Evolutionary conservation across 2,329 filamentous ascomycete genomes (phyloP).

Genomic region (Talaromyces sp.): DNA sequence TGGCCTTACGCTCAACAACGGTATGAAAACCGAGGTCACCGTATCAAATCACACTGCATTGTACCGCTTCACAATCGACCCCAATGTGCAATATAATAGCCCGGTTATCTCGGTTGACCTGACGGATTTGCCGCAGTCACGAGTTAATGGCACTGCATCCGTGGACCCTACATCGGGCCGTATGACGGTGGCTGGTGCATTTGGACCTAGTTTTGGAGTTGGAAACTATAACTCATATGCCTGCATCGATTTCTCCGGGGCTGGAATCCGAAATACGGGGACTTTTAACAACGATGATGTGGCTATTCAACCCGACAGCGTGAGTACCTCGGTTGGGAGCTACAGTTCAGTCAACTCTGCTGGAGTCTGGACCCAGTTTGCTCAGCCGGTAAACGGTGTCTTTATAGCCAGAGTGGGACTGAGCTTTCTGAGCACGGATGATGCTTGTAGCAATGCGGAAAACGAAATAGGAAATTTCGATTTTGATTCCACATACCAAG

Average conservation of each 20-base stretch:
- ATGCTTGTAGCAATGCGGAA: slow-evolving; percentile 65
- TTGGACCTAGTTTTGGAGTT: slow-evolving; percentile 60
- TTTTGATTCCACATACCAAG: slow-evolving; percentile 50
- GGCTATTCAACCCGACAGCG: slow-evolving; percentile 41
- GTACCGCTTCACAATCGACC: slow-evolving; percentile 58
- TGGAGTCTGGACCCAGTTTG: slow-evolving; percentile 61
- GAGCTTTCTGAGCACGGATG: slow-evolving; percentile 61
- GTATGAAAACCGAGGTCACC: slow-evolving; percentile 62
- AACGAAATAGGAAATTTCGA: slow-evolving; percentile 62
- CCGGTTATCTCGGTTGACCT: slow-evolving; percentile 62
- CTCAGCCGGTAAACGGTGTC: slow-evolving; percentile 44
- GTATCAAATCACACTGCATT: slow-evolving; percentile 60
- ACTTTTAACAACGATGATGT: slow-evolving; percentile 57
- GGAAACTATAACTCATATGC: slow-evolving; percentile 59
- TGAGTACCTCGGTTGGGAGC: slow-evolving; percentile 49
- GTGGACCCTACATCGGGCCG: slow-evolving; percentile 55
- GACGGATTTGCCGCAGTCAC: slow-evolving; percentile 58
- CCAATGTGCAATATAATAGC: slow-evolving; percentile 29
- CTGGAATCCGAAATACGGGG: slow-evolving; percentile 54
- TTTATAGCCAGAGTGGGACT: slow-evolving; percentile 62
- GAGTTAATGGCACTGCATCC: slow-evolving; percentile 52
- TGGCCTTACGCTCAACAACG: slow-evolving; percentile 53
- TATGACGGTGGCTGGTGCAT: slow-evolving; percentile 58
- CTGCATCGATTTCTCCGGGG: slow-evolving; percentile 62
- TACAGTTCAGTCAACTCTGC: slow-evolving; percentile 50